A percentile compares a stretch with the other conserved stretches of the same genome.
Conservation (phyloP, 2,329 filamentous ascomycete species). For the Fusarium piperis region DNA sequence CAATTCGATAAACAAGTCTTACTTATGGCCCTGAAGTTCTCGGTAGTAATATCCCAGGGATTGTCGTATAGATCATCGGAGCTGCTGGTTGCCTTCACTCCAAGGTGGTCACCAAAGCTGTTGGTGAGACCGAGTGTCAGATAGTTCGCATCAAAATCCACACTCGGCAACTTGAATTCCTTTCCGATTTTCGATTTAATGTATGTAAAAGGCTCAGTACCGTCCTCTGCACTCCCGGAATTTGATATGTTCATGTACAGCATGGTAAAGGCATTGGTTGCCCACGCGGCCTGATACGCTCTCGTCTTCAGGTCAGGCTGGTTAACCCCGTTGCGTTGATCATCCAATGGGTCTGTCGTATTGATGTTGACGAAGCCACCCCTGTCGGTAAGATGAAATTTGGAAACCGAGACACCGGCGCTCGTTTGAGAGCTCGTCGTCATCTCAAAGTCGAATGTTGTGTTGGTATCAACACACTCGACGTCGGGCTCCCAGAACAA, state of each 20-base stretch:
- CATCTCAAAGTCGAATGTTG: slow-evolving; percentile 53
- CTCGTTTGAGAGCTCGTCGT: not conserved
- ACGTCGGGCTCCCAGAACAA: slow-evolving; percentile 58
- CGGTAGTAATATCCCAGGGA: not conserved
- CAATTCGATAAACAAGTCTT: not conserved
- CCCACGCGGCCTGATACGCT: slow-evolving; percentile 54
- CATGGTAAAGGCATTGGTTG: slow-evolving; percentile 52
- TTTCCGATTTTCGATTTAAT: slow-evolving; percentile 38
- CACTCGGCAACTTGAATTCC: slow-evolving; percentile 42
- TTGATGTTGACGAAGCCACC: slow-evolving; percentile 54
- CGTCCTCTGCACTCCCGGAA: slow-evolving; percentile 47
- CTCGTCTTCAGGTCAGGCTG: slow-evolving; percentile 31
- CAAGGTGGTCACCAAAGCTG: not conserved
- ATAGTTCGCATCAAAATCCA: not conserved
- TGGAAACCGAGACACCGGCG: not conserved
- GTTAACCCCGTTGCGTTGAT: slow-evolving; percentile 32
- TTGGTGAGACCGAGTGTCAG: not conserved
- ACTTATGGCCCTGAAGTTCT: not conserved
- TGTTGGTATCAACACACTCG: slow-evolving; percentile 54
- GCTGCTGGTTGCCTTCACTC: not conserved
- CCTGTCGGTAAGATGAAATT: slow-evolving; percentile 48
- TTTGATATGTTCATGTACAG: slow-evolving; percentile 51
- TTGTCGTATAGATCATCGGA: not conserved
- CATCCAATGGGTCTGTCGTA: slow-evolving; percentile 46
- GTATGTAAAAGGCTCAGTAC: not conserved